These are phyloP conservation scores for Dryas integrifolia DNA, from an alignment of 331 rosid species.

Conservation along the genomic window DNA sequence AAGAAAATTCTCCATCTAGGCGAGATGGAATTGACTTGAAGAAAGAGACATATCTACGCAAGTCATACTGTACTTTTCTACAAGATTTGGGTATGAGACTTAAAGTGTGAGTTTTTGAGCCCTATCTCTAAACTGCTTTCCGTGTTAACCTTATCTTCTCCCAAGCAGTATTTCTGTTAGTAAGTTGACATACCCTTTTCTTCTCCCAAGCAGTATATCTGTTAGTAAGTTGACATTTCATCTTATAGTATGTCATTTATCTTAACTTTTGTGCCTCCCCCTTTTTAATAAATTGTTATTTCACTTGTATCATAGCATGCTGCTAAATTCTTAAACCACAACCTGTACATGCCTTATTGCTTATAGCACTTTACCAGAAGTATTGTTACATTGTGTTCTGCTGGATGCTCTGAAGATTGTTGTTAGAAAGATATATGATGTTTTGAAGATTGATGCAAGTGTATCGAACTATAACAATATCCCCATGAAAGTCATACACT, in stretches of 20 bases:
- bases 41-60: conserved; percentile 82
- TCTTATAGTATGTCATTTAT: not conserved
- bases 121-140: not conserved
- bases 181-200: not conserved
- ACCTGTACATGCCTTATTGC: not conserved
- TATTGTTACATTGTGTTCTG: not conserved
- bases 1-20: conserved; percentile 82
- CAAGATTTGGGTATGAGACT: conserved; percentile 88
- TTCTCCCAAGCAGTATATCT: not conserved
- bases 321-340: not conserved
- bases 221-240: not conserved
- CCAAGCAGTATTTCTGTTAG: not conserved
- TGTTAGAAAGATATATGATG: not conserved
- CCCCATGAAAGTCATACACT: too few species aligned
- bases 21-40: conserved; percentile 75
- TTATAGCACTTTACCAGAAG: not conserved
- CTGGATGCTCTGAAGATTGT: not conserved
- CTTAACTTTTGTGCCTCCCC: not conserved
- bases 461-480: too few species aligned
- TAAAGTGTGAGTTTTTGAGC: conserved; percentile 72
- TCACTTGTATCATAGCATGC: not conserved
- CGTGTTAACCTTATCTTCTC: not conserved
- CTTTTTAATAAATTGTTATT: not conserved
- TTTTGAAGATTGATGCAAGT: not conserved
- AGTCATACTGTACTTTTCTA: conserved; percentile 77